Base-by-base conservation (phyloP, 2,329 filamentous ascomycete genomes). In the Pseudogymnoascus verrucosus region DNA sequence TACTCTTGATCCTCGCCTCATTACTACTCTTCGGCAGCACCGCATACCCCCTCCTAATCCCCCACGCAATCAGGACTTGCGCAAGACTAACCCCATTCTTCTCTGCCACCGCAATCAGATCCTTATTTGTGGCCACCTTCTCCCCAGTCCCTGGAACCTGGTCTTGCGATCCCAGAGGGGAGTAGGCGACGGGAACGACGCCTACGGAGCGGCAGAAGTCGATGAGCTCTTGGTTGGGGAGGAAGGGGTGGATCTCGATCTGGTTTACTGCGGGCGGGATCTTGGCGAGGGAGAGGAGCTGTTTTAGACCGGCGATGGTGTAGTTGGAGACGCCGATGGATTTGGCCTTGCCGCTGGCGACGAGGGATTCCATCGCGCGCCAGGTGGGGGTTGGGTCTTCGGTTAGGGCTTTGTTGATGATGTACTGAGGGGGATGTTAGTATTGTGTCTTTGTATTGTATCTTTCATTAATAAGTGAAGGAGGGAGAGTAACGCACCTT, bases 11-110 rank as follows among this genome's bases (percentile, higher is more conserved):
- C 68, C 88, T 83, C 39, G 79, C 79, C 26, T 84, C 82, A 16
- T 85, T 90, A 36, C 89, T 86, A 2, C 87, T 90, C 77, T 91
- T 91, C 70, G 89, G 83, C 31, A 92, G 79, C 23, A 91, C 89
- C 14, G 87, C 89, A 72, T 80, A 83, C 69, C 88, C 87, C 65
- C 87, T 84, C 65, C 83, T 81, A 44, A 91, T 78, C 69, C 91
- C 88, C 74, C 89, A 91, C 74, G 87, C 89, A 65, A 93, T 77
- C 65, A 92, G 76, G 1, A 92, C 79, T 1, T 85, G 84, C 0
- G 83, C 82, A 8, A 88, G 78, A 68, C 80, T 82, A 40, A 82
- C 81, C 40, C 83, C 79, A 69, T 86, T 84, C 76, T 86, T 85
- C 73, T 87, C 82, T n/a, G 89, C 85, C 39, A 87, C 80, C 31